Percentiles rank a stretch among this genome's conserved stretches.
Evolutionary conservation across 495 filamentous ascomycete species (phyloP).

Genomic region (Neurospora intermedia): DNA sequence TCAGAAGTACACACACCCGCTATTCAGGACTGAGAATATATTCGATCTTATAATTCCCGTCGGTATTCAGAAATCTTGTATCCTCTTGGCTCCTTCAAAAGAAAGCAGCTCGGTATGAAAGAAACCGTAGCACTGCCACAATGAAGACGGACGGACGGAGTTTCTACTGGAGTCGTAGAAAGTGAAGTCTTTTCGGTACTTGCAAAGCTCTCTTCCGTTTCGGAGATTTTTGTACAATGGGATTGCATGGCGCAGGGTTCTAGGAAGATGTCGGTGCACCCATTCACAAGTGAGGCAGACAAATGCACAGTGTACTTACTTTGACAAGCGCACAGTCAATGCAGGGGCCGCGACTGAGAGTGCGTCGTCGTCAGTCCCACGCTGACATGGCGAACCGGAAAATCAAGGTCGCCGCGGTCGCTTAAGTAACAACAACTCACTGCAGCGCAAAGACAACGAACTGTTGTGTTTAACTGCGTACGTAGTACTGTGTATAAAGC

Average conservation of each 20-base stretch:
- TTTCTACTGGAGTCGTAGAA: background rate
- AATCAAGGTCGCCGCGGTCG: background rate
- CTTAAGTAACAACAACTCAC: background rate
- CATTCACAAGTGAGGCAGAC: background rate
- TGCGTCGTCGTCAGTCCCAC: background rate
- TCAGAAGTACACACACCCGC: background rate
- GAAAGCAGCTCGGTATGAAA: background rate
- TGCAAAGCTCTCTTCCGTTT: background rate
- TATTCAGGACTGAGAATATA: background rate
- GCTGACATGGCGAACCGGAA: background rate
- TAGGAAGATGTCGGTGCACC: background rate
- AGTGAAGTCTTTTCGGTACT: background rate
- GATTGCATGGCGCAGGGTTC: background rate
- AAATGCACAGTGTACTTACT: background rate
- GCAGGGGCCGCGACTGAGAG: background rate
- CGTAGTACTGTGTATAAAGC: background rate
- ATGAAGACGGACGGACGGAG: background rate
- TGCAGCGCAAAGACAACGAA: background rate
- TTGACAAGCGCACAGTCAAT: background rate
- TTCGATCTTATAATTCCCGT: background rate
- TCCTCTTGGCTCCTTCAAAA: background rate
- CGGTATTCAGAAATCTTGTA: background rate
- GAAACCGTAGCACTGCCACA: background rate
- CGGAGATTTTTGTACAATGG: background rate
- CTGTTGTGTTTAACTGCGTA: background rate